These are phyloP conservation scores for Boletus subcaerulescens DNA, from an alignment of 768 basidiomycete species.

Conservation along the genomic window DNA sequence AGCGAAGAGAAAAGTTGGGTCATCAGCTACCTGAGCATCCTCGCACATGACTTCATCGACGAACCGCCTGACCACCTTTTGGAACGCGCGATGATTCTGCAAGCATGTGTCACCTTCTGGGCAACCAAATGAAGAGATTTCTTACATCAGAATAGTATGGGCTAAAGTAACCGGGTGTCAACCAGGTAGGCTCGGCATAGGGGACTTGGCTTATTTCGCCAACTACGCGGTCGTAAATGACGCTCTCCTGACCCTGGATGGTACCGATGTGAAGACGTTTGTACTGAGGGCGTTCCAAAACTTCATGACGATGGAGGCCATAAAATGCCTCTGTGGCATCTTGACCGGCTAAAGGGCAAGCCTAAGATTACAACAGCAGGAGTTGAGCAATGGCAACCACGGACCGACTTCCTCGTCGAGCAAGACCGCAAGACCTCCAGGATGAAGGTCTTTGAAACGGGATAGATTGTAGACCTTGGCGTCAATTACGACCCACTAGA, in stretches of 20 bases:
- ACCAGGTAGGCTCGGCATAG: slow-evolving; percentile 87
- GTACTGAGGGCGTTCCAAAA: slow-evolving; percentile 74
- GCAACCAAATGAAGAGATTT: background rate
- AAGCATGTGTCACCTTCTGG: slow-evolving; percentile 6
- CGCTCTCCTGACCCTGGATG: slow-evolving; percentile 58
- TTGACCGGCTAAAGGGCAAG: slow-evolving; percentile 57
- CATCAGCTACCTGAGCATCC: slow-evolving; percentile 31
- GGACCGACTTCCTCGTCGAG: slow-evolving; percentile 72
- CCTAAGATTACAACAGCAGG: background rate
- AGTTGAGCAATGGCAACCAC: slow-evolving; percentile 19
- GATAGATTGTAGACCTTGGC: slow-evolving; percentile 81
- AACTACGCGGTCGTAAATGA: slow-evolving; percentile 44
- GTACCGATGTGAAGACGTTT: slow-evolving; percentile 71
- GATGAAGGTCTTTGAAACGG: slow-evolving; percentile 78
- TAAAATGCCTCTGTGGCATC: slow-evolving; percentile 90
- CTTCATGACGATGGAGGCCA: slow-evolving; percentile 82
- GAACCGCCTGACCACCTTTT: slow-evolving; percentile 53
- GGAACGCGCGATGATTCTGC: slow-evolving; percentile 48
- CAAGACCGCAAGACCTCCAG: slow-evolving; percentile 79
- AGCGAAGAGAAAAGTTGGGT: slow-evolving; percentile 13
- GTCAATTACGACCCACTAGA: slow-evolving; percentile 81
- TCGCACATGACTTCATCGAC: slow-evolving; percentile 62
- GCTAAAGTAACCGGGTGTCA: slow-evolving; percentile 61
- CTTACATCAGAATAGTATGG: slow-evolving; percentile 69
- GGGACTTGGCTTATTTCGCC: slow-evolving; percentile 75